Conservation (phyloP, 352 stramenopile genomes). For the Lagenidium sp. region DNA sequence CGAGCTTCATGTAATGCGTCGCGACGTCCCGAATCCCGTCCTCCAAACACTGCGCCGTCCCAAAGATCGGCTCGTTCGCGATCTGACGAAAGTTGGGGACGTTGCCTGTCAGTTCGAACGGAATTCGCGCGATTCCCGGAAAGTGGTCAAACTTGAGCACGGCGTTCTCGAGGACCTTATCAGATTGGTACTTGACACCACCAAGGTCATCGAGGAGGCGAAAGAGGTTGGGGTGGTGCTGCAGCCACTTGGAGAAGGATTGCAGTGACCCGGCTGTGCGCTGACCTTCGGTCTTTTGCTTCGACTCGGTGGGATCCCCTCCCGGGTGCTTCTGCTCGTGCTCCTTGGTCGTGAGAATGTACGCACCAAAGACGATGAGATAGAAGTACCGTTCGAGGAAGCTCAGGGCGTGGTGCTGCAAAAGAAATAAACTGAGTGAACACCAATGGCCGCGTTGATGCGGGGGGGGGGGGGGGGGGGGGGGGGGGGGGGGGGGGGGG, state of each 20-base stretch:
- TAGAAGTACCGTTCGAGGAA: slow-evolving; percentile 87
- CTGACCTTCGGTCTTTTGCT: too few species aligned
- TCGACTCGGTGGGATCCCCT: slow-evolving; percentile 1
- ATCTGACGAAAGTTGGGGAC: slow-evolving; percentile 86
- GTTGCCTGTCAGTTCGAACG: slow-evolving; percentile 48
- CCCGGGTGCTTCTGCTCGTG: slow-evolving; percentile 4
- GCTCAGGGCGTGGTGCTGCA: slow-evolving; percentile 71
- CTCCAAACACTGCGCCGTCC: slow-evolving; percentile 71
- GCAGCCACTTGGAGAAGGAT: slow-evolving; percentile 79
- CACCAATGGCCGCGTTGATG: not conserved
- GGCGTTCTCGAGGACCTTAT: slow-evolving; percentile 70
- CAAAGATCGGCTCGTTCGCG: slow-evolving; percentile 74
- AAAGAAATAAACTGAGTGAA: not conserved
- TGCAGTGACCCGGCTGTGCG: slow-evolving; percentile 11
- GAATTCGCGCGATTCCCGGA: slow-evolving; percentile 62
- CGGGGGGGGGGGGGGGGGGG: too few species aligned
- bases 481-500: too few species aligned
- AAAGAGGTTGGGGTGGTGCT: slow-evolving; percentile 63
- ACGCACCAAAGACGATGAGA: slow-evolving; percentile 80
- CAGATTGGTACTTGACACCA: slow-evolving; percentile 72
- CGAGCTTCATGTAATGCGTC: slow-evolving; percentile 24
- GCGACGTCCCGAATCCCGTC: slow-evolving; percentile 64
- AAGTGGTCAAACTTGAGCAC: slow-evolving; percentile 90
- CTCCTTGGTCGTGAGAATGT: slow-evolving; percentile 38
- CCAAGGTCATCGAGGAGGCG: slow-evolving; percentile 68